Evolutionary conservation across 164 flowering plant genomes (phyloP), one percentile per base, ranked within the genome.

Genomic region (Chloranthus sessilifolius): DNA sequence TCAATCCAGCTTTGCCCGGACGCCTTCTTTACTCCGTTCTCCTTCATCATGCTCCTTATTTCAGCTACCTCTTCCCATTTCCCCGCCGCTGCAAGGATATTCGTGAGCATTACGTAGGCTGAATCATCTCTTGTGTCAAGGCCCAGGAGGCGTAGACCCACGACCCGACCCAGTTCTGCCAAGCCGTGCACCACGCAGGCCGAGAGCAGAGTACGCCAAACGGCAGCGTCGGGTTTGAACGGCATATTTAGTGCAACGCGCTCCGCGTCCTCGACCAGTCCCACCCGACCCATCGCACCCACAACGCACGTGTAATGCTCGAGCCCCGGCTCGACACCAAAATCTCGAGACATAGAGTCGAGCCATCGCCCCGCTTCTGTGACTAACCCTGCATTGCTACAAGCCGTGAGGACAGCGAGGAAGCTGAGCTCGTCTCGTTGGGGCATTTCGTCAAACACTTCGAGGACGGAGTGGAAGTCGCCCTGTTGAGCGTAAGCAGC

Each of bases 291-390:
- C 67, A 80, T 5, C 33, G 83, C 80, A 55, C 75, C 68, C n/a
- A 83, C 61, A 44, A 87, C 63, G 48, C 95, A 82, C 1, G 87
- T 83, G 59, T 78, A 83, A 59, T 81, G 95, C 72, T 80, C 81
- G 3, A 81, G 47, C 24, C 63, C 53, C 0, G 95, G 89, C 16
- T 69, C 72, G 41, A 87, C 22, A 12, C 66, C 73, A 54, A 71
- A 75, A 0, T 69, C 64, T 2, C 15, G 17, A 30, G 28, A 67
- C 92, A 83, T 83, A 53, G 57, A 50, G 4, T 29, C 26, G n/a
- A 87, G 42, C 86, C 81, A 80, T 17, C 8, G 4, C 26, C 71
- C 67, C 1, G 69, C 65, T 53, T 80, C 81, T 19, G 0, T 35
- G 20, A 36, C 75, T 35, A 62, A 68, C 22, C 89, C 81, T 0